Conservation (phyloP, 106 monocot species). For the Agapanthus africanus region DNA sequence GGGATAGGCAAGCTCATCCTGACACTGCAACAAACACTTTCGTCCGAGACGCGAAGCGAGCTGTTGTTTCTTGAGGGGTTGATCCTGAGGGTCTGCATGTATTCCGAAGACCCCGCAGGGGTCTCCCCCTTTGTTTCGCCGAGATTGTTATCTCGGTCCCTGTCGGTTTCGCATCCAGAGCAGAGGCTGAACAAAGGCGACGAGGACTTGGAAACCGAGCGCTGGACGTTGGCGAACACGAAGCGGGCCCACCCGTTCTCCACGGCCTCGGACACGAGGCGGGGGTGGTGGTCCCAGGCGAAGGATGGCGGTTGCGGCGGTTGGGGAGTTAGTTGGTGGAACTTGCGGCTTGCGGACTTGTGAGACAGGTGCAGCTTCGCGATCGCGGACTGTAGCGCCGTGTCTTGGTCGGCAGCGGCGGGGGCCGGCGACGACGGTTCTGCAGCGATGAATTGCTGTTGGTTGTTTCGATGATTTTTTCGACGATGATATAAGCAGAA, state of each 20-base stretch:
- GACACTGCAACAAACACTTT: background rate
- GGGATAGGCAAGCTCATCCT: conserved; percentile 66
- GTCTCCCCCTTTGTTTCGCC: conserved; percentile 25
- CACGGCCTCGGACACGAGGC: conserved; percentile 36
- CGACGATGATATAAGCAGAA: conserved; percentile 12
- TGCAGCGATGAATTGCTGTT: background rate
- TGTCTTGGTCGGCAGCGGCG: background rate
- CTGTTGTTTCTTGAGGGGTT: conserved; percentile 9
- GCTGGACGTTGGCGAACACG: conserved; percentile 14
- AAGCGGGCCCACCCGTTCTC: conserved; percentile 76
- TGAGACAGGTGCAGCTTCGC: conserved; percentile 19
- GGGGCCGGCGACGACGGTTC: background rate
- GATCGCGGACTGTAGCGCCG: conserved; percentile 12
- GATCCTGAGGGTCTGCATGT: conserved; percentile 63
- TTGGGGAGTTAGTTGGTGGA: conserved; percentile 28
- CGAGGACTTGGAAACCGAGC: background rate
- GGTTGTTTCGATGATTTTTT: background rate
- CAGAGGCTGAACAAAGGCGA: conserved; percentile 6
- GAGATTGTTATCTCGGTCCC: no score
- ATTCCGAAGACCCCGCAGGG: conserved; percentile 37
- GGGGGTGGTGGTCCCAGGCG: conserved; percentile 49
- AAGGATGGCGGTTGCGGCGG: conserved; percentile 13
- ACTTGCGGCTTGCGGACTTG: conserved; percentile 14
- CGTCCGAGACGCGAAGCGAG: background rate
- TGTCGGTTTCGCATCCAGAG: conserved; percentile 10